Percentiles rank a stretch among this genome's conserved stretches.
phyloP scores from a whole-genome alignment of 192 early-diverging fungal species.

The Coemansia sp. region DNA sequence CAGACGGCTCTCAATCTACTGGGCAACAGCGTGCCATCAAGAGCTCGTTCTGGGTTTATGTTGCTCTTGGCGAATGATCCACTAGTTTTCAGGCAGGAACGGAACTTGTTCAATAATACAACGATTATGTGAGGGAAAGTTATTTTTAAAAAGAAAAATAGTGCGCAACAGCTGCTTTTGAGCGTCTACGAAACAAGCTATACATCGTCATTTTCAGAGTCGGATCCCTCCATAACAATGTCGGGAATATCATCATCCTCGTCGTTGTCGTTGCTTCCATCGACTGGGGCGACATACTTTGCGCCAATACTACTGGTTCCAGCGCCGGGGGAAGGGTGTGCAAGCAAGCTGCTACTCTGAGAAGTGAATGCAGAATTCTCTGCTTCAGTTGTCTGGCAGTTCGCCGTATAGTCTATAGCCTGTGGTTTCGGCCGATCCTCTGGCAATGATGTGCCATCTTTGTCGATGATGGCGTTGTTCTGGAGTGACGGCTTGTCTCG shows the following conservation, averaged over 20 bases:
- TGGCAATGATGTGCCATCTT: background rate
- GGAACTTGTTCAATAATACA: background rate
- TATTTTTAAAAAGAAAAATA: too few relatives aligned
- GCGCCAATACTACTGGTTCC: background rate
- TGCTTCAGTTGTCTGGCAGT: background rate
- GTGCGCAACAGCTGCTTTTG: too few relatives aligned
- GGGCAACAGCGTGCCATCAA: conserved; percentile 22
- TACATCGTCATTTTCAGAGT: conserved; percentile 23
- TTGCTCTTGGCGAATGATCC: conserved; percentile 25
- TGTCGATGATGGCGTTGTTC: background rate
- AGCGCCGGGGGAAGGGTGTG: background rate
- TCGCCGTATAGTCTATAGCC: background rate
- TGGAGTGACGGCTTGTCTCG: background rate
- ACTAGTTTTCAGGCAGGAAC: background rate
- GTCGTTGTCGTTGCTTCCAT: conserved; percentile 11
- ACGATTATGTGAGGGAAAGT: too few relatives aligned
- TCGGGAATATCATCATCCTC: conserved; percentile 47
- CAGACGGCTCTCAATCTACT: background rate
- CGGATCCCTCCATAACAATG: conserved; percentile 55
- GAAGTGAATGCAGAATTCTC: background rate
- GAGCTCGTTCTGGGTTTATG: conserved; percentile 51
- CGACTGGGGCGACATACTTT: background rate
- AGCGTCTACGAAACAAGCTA: too few relatives aligned
- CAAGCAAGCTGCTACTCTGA: background rate
- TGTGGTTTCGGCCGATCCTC: background rate